Percentiles rank a stretch among this genome's conserved stretches.
phyloP scores from a whole-genome alignment of 805 yeast genomes.

The Yamadazyma insecticola region DNA sequence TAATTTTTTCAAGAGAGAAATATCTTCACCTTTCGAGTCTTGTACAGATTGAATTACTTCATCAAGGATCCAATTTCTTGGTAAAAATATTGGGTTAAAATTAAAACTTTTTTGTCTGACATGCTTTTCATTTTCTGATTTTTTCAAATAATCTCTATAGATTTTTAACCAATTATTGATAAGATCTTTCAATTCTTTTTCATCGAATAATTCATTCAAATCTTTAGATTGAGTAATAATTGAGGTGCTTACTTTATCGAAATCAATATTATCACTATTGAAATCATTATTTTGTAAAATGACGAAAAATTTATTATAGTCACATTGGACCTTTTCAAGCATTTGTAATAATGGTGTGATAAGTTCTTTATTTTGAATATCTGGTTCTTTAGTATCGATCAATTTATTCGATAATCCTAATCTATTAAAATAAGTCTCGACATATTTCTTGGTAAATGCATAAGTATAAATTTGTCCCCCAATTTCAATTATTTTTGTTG shows the following conservation, averaged over 20 bases:
- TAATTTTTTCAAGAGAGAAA: constrained; percentile 52
- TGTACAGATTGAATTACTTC: constrained; percentile 64
- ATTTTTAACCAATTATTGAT: constrained; percentile 48
- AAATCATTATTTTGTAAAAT: constrained; percentile 48
- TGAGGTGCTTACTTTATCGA: neutral
- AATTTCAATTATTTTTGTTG: constrained; percentile 56
- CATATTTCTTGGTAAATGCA: constrained; percentile 55
- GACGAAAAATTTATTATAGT: constrained; percentile 76
- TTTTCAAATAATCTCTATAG: constrained; percentile 42
- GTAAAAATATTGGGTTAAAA: constrained; percentile 75
- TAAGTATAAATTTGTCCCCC: constrained; percentile 65
- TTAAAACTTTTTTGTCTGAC: constrained; percentile 9
- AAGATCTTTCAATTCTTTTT: constrained; percentile 37
- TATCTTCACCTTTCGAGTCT: constrained; percentile 46
- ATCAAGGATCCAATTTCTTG: constrained; percentile 81
- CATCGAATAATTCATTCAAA: constrained; percentile 7
- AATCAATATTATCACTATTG: constrained; percentile 4
- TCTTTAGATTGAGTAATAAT: too few relatives aligned
- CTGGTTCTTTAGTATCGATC: constrained; percentile 27
- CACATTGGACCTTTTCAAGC: constrained; percentile 59
- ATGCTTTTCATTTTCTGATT: constrained; percentile 32
- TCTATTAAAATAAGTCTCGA: constrained; percentile 54
- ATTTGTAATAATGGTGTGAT: constrained; percentile 59
- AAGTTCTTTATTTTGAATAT: constrained; percentile 39
- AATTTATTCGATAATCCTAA: constrained; percentile 55